phyloP scores from a whole-genome alignment of 2,329 filamentous ascomycete species.

The Penicillium expansum region DNA sequence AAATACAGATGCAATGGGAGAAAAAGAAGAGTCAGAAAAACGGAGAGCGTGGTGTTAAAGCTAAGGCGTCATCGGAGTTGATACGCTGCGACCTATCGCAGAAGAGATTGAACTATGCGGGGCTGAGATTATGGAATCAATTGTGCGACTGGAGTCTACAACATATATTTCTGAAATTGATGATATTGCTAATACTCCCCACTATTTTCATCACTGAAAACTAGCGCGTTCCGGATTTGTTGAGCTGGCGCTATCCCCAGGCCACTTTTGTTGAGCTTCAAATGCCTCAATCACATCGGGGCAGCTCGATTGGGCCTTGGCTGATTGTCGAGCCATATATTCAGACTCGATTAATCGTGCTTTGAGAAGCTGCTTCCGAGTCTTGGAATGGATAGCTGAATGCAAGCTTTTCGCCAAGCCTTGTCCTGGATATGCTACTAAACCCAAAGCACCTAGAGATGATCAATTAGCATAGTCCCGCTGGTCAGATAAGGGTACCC shows the following conservation, averaged over 20 bases:
- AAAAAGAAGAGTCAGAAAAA: neutral
- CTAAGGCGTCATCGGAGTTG: neutral
- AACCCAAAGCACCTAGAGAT: constrained; percentile 24
- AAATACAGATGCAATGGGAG: neutral
- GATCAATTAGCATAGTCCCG: neutral
- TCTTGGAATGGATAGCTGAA: constrained; percentile 24
- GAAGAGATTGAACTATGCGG: neutral
- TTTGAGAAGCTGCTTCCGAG: constrained; percentile 23
- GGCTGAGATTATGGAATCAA: neutral
- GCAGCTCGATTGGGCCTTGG: constrained; percentile 2
- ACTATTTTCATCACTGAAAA: neutral
- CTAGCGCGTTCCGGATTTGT: neutral
- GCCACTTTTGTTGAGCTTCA: constrained; percentile 3
- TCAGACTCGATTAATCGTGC: constrained; percentile 24
- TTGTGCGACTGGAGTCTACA: no score
- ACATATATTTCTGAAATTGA: neutral
- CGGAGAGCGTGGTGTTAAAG: neutral
- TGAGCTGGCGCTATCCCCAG: neutral
- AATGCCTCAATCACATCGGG: constrained; percentile 9
- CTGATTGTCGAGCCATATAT: constrained; percentile 6
- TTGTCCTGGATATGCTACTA: constrained; percentile 35
- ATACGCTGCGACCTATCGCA: neutral
- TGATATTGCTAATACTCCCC: neutral
- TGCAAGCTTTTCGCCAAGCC: constrained; percentile 36
- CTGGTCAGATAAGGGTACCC: neutral